Conservation (phyloP, 257 asterid species). For the Asclepias syriaca region DNA sequence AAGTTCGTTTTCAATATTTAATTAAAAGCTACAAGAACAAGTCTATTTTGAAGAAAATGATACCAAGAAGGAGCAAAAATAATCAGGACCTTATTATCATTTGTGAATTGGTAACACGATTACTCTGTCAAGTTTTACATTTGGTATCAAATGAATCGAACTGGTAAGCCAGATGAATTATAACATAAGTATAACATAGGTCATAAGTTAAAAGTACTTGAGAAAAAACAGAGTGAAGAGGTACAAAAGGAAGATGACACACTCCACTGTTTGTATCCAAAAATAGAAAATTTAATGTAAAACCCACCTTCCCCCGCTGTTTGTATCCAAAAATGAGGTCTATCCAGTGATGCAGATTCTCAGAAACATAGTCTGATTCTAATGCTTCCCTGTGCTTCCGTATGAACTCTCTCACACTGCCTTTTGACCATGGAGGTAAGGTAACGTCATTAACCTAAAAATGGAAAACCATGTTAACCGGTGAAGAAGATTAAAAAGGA, state of each 20-base stretch:
- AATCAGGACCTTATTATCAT: not conserved
- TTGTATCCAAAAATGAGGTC: conserved; percentile 94
- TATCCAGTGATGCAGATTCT: conserved; percentile 98
- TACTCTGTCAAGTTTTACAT: not conserved
- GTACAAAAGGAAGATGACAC: not conserved
- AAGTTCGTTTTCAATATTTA: not conserved
- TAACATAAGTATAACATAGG: not conserved
- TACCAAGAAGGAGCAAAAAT: not conserved
- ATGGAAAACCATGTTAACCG: conserved; percentile 7
- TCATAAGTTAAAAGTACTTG: not conserved
- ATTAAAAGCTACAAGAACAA: not conserved
- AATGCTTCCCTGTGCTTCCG: conserved; percentile 95
- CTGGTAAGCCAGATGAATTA: not conserved
- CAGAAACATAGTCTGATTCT: conserved; percentile 95
- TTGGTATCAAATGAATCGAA: not conserved
- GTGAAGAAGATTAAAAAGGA: not conserved
- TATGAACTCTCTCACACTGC: conserved; percentile 87
- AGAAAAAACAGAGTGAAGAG: not conserved
- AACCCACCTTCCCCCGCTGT: conserved; percentile 95
- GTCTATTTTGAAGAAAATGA: not conserved
- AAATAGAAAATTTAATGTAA: not conserved
- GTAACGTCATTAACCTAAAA: conserved; percentile 84
- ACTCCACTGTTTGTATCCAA: too few relatives aligned
- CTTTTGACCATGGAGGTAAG: conserved; percentile 96
- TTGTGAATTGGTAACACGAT: not conserved